A percentile compares a stretch with the other conserved stretches of the same genome.
Conservation (phyloP, 169 alveolate species). For the Miamiensis avidus region DNA sequence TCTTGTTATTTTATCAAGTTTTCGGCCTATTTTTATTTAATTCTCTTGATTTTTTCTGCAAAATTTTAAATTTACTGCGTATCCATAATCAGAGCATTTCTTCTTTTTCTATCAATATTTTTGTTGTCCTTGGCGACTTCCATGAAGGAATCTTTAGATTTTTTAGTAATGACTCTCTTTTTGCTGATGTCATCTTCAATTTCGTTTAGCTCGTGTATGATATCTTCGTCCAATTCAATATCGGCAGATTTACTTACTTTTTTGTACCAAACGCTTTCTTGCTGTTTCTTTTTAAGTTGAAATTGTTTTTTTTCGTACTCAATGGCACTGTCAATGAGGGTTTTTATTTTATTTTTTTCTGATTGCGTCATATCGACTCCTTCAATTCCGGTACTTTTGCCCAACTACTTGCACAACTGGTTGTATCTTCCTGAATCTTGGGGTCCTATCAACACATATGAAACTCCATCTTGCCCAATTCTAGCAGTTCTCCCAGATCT, state of each 20-base stretch:
- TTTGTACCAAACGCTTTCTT: slow-evolving; percentile 38
- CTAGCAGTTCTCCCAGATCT: slow-evolving; percentile 87
- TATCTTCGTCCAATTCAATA: slow-evolving; percentile 39
- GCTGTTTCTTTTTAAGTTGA: slow-evolving; percentile 4
- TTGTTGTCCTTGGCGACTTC: neutral
- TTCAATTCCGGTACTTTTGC: neutral
- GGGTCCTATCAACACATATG: slow-evolving; percentile 66
- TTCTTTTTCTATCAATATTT: neutral
- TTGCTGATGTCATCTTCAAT: slow-evolving; percentile 15
- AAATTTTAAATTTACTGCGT: neutral
- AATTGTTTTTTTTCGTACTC: slow-evolving; percentile 3
- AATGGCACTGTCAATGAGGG: neutral
- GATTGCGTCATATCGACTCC: neutral
- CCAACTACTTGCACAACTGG: neutral
- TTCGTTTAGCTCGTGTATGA: slow-evolving; percentile 12
- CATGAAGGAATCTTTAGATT: neutral
- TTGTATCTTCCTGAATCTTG: slow-evolving; percentile 59
- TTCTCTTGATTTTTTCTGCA: too few relatives aligned
- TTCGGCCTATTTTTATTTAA: too few relatives aligned
- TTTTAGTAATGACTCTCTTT: slow-evolving; percentile 2
- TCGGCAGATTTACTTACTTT: slow-evolving; percentile 45
- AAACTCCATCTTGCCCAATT: slow-evolving; percentile 70
- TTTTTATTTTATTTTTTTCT: slow-evolving; percentile 13
- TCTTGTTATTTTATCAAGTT: too few relatives aligned
- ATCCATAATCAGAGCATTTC: neutral